Conservation (phyloP, 345 rosid genomes). For the Odontarrhena argentea region DNA sequence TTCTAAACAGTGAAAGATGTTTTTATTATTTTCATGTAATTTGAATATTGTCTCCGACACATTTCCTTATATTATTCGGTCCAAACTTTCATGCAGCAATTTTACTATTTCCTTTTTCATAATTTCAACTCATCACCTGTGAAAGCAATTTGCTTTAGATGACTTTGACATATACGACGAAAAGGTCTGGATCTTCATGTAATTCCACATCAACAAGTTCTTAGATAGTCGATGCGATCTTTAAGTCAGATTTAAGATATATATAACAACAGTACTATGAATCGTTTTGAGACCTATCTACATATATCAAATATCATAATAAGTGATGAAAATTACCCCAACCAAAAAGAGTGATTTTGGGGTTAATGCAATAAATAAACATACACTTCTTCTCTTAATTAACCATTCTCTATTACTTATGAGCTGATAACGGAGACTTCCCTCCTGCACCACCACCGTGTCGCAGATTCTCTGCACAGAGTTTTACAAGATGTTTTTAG, state of each 20-base stretch:
- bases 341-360: slow-evolving; percentile 24
- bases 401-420: slow-evolving; percentile 49
- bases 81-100: neutral
- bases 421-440: slow-evolving; percentile 64
- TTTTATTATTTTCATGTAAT: neutral
- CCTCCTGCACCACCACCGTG: slow-evolving; percentile 57
- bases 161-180: neutral
- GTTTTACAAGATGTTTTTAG: neutral
- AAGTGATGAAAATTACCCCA: slow-evolving; percentile 19
- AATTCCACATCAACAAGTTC: neutral
- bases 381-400: slow-evolving; percentile 43
- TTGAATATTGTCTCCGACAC: neutral
- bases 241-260: slow-evolving; percentile 9
- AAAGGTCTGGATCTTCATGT: neutral
- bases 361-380: slow-evolving; percentile 31
- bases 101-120: neutral
- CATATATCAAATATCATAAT: slow-evolving; percentile 29
- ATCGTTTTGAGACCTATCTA: slow-evolving; percentile 35
- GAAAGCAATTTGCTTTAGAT: neutral
- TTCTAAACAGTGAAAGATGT: neutral
- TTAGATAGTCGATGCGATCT: slow-evolving; percentile 7
- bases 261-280: slow-evolving; percentile 11
- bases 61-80: slow-evolving; percentile 2
- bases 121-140: neutral
- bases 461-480: slow-evolving; percentile 71